Conservation (phyloP, 441 rosid genomes). For the Populus trichocarpa region DNA sequence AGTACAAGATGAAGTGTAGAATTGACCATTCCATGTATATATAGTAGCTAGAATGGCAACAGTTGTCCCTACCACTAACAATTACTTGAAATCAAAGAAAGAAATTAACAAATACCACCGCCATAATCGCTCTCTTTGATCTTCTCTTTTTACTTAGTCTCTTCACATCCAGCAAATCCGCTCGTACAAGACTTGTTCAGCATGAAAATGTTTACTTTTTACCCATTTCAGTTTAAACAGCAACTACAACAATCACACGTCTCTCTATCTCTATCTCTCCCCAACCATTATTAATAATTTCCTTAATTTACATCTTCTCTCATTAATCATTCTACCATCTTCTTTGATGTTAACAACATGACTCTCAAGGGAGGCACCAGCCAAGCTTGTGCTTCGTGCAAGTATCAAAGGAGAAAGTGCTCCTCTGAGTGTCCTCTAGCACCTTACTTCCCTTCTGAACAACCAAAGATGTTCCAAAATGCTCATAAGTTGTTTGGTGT, state of each 20-base stretch:
- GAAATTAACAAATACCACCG: constrained; percentile 2
- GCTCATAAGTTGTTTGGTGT: constrained; percentile 86
- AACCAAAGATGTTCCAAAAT: constrained; percentile 66
- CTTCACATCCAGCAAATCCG: constrained; percentile 44
- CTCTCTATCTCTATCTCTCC: neutral
- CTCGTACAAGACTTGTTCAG: constrained; percentile 42
- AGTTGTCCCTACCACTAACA: constrained; percentile 22
- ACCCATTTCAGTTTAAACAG: constrained; percentile 30
- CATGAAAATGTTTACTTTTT: constrained; percentile 24
- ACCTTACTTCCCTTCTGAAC: constrained; percentile 75
- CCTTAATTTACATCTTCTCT: neutral
- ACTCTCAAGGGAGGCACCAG: constrained; percentile 80
- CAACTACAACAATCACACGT: neutral
- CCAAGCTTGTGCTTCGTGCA: constrained; percentile 94
- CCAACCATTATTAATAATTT: neutral
- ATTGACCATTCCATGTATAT: too few relatives aligned
- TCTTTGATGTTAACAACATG: constrained; percentile 44
- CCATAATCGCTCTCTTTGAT: constrained; percentile 15
- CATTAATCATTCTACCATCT: neutral
- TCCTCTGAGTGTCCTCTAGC: constrained; percentile 58
- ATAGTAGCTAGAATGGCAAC: neutral
- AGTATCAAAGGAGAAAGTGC: constrained; percentile 78
- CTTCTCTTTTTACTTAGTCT: constrained; percentile 40
- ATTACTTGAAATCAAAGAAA: neutral
- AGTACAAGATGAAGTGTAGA: too few relatives aligned